Conservation (phyloP, 495 filamentous ascomycete species). For the Daldinia concentrica region DNA sequence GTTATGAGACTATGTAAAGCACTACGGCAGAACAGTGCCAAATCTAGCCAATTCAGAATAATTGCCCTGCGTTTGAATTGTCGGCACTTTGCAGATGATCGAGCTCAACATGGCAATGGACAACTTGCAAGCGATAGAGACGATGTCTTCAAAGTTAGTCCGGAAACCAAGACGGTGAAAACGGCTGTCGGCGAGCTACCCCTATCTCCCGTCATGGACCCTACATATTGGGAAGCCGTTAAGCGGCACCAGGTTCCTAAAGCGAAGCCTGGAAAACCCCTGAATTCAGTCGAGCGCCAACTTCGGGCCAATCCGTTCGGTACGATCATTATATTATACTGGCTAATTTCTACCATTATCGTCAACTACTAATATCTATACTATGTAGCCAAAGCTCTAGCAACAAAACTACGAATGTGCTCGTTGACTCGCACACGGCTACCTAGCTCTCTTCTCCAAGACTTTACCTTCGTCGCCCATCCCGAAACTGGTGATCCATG, state of each 20-base stretch:
- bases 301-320: conserved; percentile 69
- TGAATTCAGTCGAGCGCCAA: conserved; percentile 56
- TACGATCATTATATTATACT: conserved; percentile 41
- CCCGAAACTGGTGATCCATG: conserved; percentile 66
- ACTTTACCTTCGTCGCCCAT: conserved; percentile 66
- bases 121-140: conserved; percentile 27
- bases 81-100: conserved; percentile 22
- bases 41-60: conserved; percentile 17
- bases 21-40: conserved; percentile 38
- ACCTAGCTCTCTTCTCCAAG: conserved; percentile 70
- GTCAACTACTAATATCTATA: conserved; percentile 42
- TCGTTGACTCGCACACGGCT: conserved; percentile 62
- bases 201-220: conserved; percentile 64
- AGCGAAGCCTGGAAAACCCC: conserved; percentile 48
- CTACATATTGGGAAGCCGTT: conserved; percentile 51
- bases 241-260: conserved; percentile 44
- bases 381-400: conserved; percentile 66
- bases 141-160: conserved; percentile 44
- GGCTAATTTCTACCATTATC: conserved; percentile 32
- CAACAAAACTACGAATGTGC: conserved; percentile 71
- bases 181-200: conserved; percentile 55
- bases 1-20: conserved; percentile 47
- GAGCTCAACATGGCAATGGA: not conserved
- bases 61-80: conserved; percentile 1
- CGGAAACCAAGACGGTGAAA: conserved; percentile 47